Conservation (phyloP, 2,329 filamentous ascomycete genomes). For the Leptodontidium sp. region DNA sequence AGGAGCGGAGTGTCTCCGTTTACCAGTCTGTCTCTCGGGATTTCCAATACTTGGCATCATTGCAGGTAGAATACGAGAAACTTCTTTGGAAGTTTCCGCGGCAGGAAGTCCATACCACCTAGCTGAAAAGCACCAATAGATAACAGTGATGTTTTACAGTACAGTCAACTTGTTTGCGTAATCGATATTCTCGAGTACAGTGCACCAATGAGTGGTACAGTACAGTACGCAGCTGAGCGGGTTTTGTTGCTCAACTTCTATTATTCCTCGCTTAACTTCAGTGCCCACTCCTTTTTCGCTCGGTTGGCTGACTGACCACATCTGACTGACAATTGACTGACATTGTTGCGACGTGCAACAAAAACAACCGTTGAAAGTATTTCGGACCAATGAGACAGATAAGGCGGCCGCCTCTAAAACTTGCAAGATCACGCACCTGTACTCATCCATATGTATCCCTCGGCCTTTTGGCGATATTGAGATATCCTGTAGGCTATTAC, state of each 20-base stretch:
- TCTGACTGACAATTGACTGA: not conserved
- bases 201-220: no score
- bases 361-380: not conserved
- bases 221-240: no score
- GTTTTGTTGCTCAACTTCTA: no score
- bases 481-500: no score
- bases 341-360: conserved; percentile 11
- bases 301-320: not conserved
- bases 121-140: no score
- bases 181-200: no score
- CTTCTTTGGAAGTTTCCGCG: not conserved
- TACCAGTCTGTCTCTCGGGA: not conserved
- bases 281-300: not conserved
- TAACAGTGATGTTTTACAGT: no score
- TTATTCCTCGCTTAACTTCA: not conserved
- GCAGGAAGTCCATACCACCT: not conserved
- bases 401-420: no score
- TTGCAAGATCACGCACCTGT: no score
- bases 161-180: no score
- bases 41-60: not conserved
- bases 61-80: not conserved
- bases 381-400: not conserved
- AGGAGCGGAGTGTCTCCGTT: conserved; percentile 7
- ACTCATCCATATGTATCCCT: no score
- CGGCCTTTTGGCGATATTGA: no score